These are phyloP conservation scores for Carnegiea gigantea DNA, from an alignment of 179 eudicot genomes.

Conservation along the genomic window DNA sequence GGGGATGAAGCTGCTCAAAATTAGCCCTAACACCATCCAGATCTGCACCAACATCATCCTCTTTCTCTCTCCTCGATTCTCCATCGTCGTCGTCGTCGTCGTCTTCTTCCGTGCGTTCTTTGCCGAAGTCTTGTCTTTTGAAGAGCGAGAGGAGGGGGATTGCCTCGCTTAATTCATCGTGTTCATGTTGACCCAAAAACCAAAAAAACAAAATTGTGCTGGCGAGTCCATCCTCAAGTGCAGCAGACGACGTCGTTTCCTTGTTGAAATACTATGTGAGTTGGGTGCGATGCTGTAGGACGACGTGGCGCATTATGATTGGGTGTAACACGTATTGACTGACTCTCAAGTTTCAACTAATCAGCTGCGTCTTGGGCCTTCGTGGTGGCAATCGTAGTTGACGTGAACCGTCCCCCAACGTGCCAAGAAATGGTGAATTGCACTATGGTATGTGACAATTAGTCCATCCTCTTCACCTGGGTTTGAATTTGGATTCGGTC, in stretches of 20 bases:
- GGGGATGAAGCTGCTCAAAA: slow-evolving; percentile 33
- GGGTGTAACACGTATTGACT: background rate
- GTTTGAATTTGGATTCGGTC: too few species aligned
- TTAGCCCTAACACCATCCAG: slow-evolving; percentile 34
- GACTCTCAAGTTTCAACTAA: background rate
- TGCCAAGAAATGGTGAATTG: too few species aligned
- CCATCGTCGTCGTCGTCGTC: background rate
- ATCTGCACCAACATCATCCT: slow-evolving; percentile 25
- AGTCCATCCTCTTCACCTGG: too few species aligned
- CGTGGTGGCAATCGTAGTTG: too few species aligned
- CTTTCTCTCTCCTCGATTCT: slow-evolving; percentile 18
- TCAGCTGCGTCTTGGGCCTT: too few species aligned
- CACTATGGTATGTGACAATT: too few species aligned
- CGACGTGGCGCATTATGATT: background rate
- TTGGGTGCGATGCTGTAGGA: background rate
- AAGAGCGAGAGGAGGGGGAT: background rate
- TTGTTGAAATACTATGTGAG: background rate
- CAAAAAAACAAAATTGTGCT: too few species aligned
- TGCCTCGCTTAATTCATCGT: background rate
- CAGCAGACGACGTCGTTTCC: background rate
- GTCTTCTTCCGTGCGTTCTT: background rate
- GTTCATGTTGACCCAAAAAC: background rate
- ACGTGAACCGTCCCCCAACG: too few species aligned
- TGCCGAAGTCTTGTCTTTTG: background rate
- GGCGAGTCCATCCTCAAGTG: background rate